phyloP scores from a whole-genome alignment of 768 basidiomycete genomes.

The Suillus placidus region DNA sequence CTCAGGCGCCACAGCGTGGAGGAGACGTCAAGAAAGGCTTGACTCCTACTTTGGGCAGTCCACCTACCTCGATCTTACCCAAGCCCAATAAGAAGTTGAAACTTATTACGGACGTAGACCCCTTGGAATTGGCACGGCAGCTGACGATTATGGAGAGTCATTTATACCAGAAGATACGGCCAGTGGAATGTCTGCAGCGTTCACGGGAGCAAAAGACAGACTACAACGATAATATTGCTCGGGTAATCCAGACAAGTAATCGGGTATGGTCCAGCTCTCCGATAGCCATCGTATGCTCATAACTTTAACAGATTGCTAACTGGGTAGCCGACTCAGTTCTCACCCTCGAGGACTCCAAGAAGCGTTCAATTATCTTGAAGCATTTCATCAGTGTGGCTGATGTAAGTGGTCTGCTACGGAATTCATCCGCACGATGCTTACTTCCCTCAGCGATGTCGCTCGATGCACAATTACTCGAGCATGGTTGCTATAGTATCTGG shows the following conservation, averaged over 20 bases:
- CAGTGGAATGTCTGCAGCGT: conserved; percentile 87
- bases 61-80: conserved; percentile 78
- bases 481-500: conserved; percentile 97
- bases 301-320: conserved; percentile 69
- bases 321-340: conserved; percentile 93
- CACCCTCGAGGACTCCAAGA: conserved; percentile 76
- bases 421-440: conserved; percentile 11
- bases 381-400: conserved; percentile 92
- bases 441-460: conserved; percentile 75
- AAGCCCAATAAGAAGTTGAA: conserved; percentile 74
- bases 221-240: conserved; percentile 80
- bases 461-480: conserved; percentile 92
- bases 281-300: conserved; percentile 8
- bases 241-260: conserved; percentile 87
- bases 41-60: conserved; percentile 54
- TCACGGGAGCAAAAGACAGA: conserved; percentile 78
- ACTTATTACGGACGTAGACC: conserved; percentile 82
- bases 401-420: conserved; percentile 48
- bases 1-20: conserved; percentile 40
- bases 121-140: conserved; percentile 89
- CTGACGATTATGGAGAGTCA: conserved; percentile 89
- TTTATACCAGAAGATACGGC: conserved; percentile 84
- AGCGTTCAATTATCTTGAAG: conserved; percentile 80
- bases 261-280: conserved; percentile 49
- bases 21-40: conserved; percentile 61